A percentile compares a stretch with the other conserved stretches of the same genome.
Conservation (phyloP, 352 stramenopile species). For the Pythium volutum region DNA sequence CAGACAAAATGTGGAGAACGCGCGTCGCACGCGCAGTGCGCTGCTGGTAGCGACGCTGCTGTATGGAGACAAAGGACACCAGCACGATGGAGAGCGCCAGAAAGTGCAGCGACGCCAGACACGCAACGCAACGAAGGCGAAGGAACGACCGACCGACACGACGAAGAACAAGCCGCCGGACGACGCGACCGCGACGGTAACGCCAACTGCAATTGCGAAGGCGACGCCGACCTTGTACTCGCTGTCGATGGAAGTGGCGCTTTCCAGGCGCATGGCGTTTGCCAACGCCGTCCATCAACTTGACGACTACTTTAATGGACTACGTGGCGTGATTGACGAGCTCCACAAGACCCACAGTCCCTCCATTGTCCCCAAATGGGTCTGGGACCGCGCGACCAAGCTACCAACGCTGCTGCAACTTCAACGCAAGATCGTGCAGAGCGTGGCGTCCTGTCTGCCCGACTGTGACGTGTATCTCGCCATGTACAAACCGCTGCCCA, state of each 20-base stretch:
- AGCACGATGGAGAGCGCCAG: background rate
- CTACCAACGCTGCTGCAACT: conserved; percentile 61
- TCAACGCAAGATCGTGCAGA: conserved; percentile 55
- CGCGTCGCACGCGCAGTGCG: conserved; percentile 53
- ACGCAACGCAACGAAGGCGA: background rate
- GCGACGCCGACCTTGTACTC: conserved; percentile 43
- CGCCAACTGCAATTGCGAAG: background rate
- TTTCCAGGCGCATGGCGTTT: conserved; percentile 60
- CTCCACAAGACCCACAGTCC: conserved; percentile 10
- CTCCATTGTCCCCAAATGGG: conserved; percentile 17
- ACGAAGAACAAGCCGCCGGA: background rate
- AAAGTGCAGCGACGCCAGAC: background rate
- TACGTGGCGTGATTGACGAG: conserved; percentile 19
- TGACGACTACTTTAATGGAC: conserved; percentile 36
- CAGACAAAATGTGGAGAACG: conserved; percentile 19
- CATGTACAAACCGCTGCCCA: conserved; percentile 55
- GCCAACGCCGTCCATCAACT: conserved; percentile 35
- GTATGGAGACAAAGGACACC: conserved; percentile 11
- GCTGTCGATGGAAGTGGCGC: conserved; percentile 37
- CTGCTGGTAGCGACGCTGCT: conserved; percentile 36
- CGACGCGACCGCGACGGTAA: background rate
- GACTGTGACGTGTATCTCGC: conserved; percentile 74
- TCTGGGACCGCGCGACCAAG: conserved; percentile 22
- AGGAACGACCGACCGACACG: background rate
- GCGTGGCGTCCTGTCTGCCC: conserved; percentile 49